These are phyloP conservation scores for Ambrosia trifida DNA, from an alignment of 129 eudicot species.

Conservation along the genomic window DNA sequence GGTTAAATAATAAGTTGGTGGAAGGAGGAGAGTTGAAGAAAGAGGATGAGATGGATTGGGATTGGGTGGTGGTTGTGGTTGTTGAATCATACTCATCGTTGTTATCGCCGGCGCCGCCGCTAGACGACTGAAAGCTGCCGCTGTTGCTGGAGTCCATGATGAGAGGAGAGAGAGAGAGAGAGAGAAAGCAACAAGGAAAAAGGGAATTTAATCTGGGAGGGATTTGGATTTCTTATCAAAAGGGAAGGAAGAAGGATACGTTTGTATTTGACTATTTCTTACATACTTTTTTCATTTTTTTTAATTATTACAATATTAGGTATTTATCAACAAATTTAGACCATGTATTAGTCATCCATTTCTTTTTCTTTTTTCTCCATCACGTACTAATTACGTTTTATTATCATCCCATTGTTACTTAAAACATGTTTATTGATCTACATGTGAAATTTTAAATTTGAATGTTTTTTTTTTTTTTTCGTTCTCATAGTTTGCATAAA, in stretches of 20 bases:
- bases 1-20: slow-evolving; percentile 14
- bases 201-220: slow-evolving; percentile 21
- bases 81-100: slow-evolving; percentile 62
- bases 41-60: slow-evolving; percentile 47
- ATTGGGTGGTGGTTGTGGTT: neutral
- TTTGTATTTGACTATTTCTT: slow-evolving; percentile 12
- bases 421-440: no score
- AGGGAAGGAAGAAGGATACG: neutral
- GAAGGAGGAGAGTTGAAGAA: slow-evolving; percentile 40
- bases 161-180: slow-evolving; percentile 13
- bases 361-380: neutral
- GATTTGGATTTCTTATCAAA: slow-evolving; percentile 17
- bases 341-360: neutral
- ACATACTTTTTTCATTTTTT: neutral
- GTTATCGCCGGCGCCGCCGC: slow-evolving; percentile 48
- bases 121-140: slow-evolving; percentile 69
- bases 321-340: neutral
- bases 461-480: no score
- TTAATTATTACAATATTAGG: neutral
- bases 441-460: no score
- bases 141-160: slow-evolving; percentile 61
- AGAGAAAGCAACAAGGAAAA: neutral
- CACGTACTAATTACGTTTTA: slow-evolving; percentile 6
- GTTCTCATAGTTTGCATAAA: no score
- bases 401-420: neutral